phyloP scores from a whole-genome alignment of 2,329 filamentous ascomycete genomes.

The Phialophora tarda region DNA sequence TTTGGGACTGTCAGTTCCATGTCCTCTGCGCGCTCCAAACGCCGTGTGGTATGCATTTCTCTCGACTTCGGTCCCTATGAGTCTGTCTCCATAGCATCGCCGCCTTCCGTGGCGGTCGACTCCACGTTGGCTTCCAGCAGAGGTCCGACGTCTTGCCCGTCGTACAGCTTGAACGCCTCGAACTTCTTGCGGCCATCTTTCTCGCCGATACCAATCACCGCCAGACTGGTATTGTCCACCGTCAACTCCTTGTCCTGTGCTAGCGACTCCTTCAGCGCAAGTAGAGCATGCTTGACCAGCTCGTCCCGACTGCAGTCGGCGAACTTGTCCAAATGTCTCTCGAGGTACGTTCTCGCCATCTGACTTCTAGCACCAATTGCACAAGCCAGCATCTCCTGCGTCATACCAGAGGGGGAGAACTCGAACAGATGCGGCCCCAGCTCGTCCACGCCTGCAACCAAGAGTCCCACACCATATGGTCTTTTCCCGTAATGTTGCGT shows the following conservation, averaged over 20 bases:
- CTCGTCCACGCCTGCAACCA: conserved; percentile 93
- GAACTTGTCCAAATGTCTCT: conserved; percentile 88
- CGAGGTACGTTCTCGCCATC: conserved; percentile 96
- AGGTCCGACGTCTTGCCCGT: conserved; percentile 82
- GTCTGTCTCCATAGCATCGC: conserved; percentile 64
- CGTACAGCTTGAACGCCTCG: conserved; percentile 87
- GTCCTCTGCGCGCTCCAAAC: conserved; percentile 30
- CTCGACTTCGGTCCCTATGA: conserved; percentile 42
- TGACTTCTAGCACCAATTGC: conserved; percentile 95
- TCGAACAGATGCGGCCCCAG: conserved; percentile 95
- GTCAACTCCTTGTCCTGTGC: conserved; percentile 98
- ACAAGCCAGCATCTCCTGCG: conserved; percentile 95
- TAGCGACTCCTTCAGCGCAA: conserved; percentile 91
- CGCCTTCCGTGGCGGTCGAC: conserved; percentile 49
- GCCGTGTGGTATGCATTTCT: conserved; percentile 31
- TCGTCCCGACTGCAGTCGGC: conserved; percentile 77
- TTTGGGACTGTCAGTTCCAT: neutral
- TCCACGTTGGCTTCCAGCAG: conserved; percentile 75
- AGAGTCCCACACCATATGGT: conserved; percentile 90
- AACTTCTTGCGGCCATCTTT: conserved; percentile 62
- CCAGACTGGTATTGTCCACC: conserved; percentile 93
- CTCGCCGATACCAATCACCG: conserved; percentile 69
- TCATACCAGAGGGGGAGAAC: conserved; percentile 95
- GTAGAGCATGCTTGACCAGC: conserved; percentile 86
- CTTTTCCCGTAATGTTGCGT: conserved; percentile 97